Conservation (phyloP, 2,329 filamentous ascomycete species). For the Aspergillus eucalypticola region DNA sequence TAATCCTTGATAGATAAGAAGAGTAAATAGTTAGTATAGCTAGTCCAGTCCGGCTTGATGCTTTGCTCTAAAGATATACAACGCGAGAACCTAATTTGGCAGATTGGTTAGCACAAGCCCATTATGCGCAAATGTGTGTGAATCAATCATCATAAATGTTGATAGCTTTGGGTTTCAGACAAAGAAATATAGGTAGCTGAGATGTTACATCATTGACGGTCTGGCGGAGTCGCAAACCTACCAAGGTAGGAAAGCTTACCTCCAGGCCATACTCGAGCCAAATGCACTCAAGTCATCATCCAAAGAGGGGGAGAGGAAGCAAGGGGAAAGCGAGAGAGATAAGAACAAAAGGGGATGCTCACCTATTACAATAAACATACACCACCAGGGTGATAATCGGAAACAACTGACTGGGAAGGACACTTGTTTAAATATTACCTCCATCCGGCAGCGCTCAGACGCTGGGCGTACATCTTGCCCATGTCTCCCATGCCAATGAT, state of each 20-base stretch:
- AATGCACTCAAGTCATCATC: slow-evolving; percentile 99
- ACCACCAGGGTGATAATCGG: slow-evolving; percentile 23
- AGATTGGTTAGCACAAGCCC: slow-evolving; percentile 26
- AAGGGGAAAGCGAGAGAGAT: slow-evolving; percentile 8
- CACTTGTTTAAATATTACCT: slow-evolving; percentile 54
- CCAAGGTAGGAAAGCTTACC: slow-evolving; percentile 68
- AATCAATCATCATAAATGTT: not conserved
- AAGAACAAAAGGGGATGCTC: slow-evolving; percentile 17
- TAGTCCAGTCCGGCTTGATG: slow-evolving; percentile 4
- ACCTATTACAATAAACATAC: slow-evolving; percentile 32
- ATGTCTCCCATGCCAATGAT: slow-evolving; percentile 99
- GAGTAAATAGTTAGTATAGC: slow-evolving; percentile 29
- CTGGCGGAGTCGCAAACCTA: slow-evolving; percentile 55
- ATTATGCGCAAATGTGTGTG: slow-evolving; percentile 5
- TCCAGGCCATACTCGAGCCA: slow-evolving; percentile 94
- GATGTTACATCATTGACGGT: slow-evolving; percentile 97
- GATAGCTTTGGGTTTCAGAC: slow-evolving; percentile 66
- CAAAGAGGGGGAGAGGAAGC: slow-evolving; percentile 19
- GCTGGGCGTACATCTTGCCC: slow-evolving; percentile 96
- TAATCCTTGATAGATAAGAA: slow-evolving; percentile 64
- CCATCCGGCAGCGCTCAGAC: slow-evolving; percentile 89
- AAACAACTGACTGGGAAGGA: slow-evolving; percentile 1
- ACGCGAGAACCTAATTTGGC: slow-evolving; percentile 16
- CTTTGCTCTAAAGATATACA: not conserved
- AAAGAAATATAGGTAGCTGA: slow-evolving; percentile 94